A percentile compares a stretch with the other conserved stretches of the same genome.
These are phyloP conservation scores for Tagetes patula DNA, from an alignment of 129 eudicot genomes.

Conservation along the genomic window DNA sequence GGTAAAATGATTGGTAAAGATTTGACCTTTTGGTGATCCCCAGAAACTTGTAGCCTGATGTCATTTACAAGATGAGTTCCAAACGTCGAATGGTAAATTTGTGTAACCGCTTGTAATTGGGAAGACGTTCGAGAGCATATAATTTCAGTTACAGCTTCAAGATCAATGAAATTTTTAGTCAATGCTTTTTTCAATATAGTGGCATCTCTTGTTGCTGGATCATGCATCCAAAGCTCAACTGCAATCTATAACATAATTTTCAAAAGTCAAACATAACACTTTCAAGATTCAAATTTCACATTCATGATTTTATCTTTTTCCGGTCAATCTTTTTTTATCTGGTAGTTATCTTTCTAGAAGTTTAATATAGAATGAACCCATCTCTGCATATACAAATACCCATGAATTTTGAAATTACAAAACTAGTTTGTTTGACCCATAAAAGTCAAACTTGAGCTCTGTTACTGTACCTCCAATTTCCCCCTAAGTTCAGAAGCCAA, in stretches of 20 bases:
- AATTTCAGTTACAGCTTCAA: slow-evolving; percentile 49
- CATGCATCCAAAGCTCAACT: slow-evolving; percentile 69
- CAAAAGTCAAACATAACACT: slow-evolving; percentile 22
- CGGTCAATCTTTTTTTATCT: not conserved
- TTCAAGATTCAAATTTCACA: slow-evolving; percentile 21
- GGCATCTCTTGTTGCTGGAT: slow-evolving; percentile 63
- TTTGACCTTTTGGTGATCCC: slow-evolving; percentile 58
- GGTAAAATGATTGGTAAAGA: not conserved
- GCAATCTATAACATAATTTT: slow-evolving; percentile 40
- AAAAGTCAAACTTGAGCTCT: slow-evolving; percentile 20
- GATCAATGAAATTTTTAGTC: slow-evolving; percentile 31
- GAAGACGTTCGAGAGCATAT: slow-evolving; percentile 52
- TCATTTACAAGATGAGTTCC: slow-evolving; percentile 44
- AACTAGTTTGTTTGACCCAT: not conserved
- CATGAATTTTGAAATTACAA: not conserved
- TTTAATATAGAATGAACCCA: not conserved
- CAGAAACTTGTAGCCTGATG: slow-evolving; percentile 40
- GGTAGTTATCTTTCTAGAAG: not conserved
- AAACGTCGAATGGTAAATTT: slow-evolving; percentile 45
- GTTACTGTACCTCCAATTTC: slow-evolving; percentile 26
- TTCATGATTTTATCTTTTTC: not conserved
- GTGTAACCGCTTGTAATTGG: slow-evolving; percentile 43
- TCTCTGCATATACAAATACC: not conserved
- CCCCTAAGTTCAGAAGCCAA: slow-evolving; percentile 52
- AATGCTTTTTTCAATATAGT: slow-evolving; percentile 41